Base-by-base conservation (phyloP, 2,329 filamentous ascomycete species). In the Thelonectria olida region DNA sequence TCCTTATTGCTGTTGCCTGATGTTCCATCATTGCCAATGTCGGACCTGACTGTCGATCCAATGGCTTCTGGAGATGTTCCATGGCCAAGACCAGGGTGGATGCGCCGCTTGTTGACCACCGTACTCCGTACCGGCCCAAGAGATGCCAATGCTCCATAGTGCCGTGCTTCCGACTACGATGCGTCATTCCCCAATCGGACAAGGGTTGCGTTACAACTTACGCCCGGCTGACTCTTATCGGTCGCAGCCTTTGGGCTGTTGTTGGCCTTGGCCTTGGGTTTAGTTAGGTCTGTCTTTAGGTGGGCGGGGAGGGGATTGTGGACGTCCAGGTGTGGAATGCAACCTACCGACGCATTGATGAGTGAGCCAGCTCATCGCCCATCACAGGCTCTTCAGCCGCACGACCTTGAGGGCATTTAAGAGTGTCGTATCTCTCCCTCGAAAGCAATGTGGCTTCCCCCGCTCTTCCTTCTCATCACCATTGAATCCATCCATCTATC, bases 341-440 rank as follows among this genome's bases (percentile, higher is more conserved):
- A 12, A 36, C 27, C n/a, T n/a, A n/a, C n/a, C 12, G n/a, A n/a
- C 13, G 45, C 12, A 31, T 31, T 31, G 10, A 31, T 31, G 28
- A 13, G 28, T 27, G 19, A 38, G 42, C 13, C 9, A 36, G 42
- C 15, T 45, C 31, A 23, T n/a, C 42, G 34, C 41, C 42, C 22
- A 55, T 60, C 51, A 44, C 23, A 23, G 44, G 38, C 20, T 44
- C 28, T 44, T 58, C 58, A 61, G 58, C 58, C 58, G 58, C 58
- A 61, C 58, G 19, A 39, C n/a, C 23, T 34, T 25, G 48, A 48
- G 45, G 19, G 28, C 57, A 62, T 62, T 62, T 62, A 62, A 62
- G 60, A 59, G 15, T 45, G 51, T 52, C 50, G 31, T 50, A 12
- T 50, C 51, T 45, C 60, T 38, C 39, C 17, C 27, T 19, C 20